Conservation (phyloP, 2,329 filamentous ascomycete genomes). For the Echinosphaeria canescens region DNA sequence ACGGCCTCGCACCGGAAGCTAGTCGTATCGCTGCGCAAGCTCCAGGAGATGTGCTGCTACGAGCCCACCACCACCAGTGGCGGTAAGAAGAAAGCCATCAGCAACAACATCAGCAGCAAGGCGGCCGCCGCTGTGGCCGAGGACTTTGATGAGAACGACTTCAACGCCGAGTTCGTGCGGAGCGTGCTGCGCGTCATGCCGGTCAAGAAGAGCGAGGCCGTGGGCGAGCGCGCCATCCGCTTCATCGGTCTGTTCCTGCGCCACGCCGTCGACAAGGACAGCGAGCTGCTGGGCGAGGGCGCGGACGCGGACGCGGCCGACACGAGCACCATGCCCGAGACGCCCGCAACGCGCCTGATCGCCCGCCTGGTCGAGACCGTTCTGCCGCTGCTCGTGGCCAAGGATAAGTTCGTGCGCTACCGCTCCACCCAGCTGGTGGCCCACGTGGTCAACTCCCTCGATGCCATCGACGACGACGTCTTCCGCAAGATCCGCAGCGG, state of each 20-base stretch:
- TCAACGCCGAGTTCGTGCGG: conserved; percentile 68
- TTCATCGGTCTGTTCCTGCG: conserved; percentile 79
- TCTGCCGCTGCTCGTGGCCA: conserved; percentile 57
- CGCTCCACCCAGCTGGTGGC: conserved; percentile 76
- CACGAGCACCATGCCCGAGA: conserved; percentile 54
- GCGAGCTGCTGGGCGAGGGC: conserved; percentile 40
- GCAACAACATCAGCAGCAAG: neutral
- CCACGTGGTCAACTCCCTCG: conserved; percentile 80
- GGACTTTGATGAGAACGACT: conserved; percentile 66
- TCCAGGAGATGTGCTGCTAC: conserved; percentile 70
- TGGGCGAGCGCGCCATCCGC: conserved; percentile 65
- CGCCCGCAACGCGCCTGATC: conserved; percentile 62
- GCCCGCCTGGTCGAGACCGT: conserved; percentile 51
- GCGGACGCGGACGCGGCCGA: conserved; percentile 49
- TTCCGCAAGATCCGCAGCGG: conserved; percentile 66
- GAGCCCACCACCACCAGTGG: conserved; percentile 23
- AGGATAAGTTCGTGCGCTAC: conserved; percentile 86
- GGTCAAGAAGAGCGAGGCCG: conserved; percentile 79
- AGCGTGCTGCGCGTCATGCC: conserved; percentile 66
- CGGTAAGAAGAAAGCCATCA: conserved; percentile 20
- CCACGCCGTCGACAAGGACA: conserved; percentile 48
- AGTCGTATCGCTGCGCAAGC: conserved; percentile 67
- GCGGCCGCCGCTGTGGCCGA: conserved; percentile 22
- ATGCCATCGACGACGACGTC: conserved; percentile 78
- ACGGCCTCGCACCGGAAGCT: conserved; percentile 82